Conservation (phyloP, 495 filamentous ascomycete species). For the Hyaloscypha bicolor region DNA sequence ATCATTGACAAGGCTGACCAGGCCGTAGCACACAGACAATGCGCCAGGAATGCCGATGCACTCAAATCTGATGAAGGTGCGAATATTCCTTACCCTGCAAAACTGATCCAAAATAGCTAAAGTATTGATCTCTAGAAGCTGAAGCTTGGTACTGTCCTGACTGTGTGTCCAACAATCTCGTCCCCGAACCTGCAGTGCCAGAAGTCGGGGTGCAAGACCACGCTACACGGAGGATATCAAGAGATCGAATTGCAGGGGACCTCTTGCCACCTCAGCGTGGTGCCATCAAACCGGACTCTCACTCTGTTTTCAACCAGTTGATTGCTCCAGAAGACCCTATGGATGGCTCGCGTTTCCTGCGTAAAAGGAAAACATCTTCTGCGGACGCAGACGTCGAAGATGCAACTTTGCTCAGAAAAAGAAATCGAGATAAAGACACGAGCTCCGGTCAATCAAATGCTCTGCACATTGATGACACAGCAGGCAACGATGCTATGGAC, state of each 20-base stretch:
- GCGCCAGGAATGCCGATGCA: conserved; percentile 78
- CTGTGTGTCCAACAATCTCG: conserved; percentile 69
- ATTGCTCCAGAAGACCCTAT: conserved; percentile 79
- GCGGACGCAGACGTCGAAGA: conserved; percentile 23
- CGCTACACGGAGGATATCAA: conserved; percentile 28
- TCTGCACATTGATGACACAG: conserved; percentile 18
- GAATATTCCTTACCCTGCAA: conserved; percentile 25
- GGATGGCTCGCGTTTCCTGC: conserved; percentile 81
- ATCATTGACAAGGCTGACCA: conserved; percentile 42
- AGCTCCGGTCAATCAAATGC: conserved; percentile 14
- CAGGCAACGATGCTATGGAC: conserved; percentile 7
- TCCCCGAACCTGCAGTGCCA: conserved; percentile 47
- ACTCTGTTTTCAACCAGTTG: conserved; percentile 82
- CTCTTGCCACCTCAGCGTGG: conserved; percentile 74
- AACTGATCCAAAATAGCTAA: conserved; percentile 25
- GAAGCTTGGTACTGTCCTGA: conserved; percentile 78
- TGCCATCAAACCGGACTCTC: conserved; percentile 71
- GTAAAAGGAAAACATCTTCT: conserved; percentile 78
- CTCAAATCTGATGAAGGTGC: conserved; percentile 70
- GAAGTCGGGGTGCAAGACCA: conserved; percentile 28
- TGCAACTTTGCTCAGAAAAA: conserved; percentile 21
- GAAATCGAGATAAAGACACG: conserved; percentile 26
- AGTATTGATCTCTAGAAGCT: conserved; percentile 50
- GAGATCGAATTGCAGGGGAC: conserved; percentile 57
- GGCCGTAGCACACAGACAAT: conserved; percentile 84